Percentiles rank a stretch among this genome's conserved stretches.
These are phyloP conservation scores for Besnoitia besnoiti DNA, from an alignment of 169 alveolate genomes.

Conservation along the genomic window DNA sequence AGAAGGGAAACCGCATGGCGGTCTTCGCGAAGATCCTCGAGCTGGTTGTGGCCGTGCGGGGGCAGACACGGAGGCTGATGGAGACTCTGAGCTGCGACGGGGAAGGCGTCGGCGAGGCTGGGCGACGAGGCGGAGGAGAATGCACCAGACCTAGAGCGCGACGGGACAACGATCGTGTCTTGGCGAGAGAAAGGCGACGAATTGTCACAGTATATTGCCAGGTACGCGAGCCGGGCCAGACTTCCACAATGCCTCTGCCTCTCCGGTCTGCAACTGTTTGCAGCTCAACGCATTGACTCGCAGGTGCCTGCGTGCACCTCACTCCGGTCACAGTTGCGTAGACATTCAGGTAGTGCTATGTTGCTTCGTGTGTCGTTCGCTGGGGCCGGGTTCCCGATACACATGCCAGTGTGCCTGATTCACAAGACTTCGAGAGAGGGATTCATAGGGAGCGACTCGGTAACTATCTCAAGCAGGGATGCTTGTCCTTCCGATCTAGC, in stretches of 20 bases:
- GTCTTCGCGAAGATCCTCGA: conserved; percentile 22
- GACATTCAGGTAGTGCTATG: too few species aligned
- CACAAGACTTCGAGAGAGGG: too few species aligned
- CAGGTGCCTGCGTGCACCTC: too few species aligned
- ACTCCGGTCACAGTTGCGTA: too few species aligned
- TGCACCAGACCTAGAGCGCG: background rate
- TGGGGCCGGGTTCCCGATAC: too few species aligned
- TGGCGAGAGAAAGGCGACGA: background rate
- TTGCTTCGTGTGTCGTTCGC: too few species aligned
- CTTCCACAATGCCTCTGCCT: background rate
- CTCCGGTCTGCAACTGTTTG: too few species aligned
- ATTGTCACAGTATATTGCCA: background rate
- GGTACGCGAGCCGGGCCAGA: background rate
- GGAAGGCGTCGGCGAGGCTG: background rate
- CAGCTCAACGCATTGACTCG: too few species aligned
- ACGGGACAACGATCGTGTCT: background rate
- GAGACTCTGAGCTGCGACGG: background rate
- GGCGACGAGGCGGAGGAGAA: background rate
- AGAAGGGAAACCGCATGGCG: background rate
- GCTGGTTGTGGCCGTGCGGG: background rate
- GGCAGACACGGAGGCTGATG: background rate
- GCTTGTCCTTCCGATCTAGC: too few species aligned
- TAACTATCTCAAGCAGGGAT: too few species aligned
- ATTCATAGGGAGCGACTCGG: too few species aligned
- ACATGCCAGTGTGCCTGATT: too few species aligned